Evolutionary conservation across 495 filamentous ascomycete genomes (phyloP).

Genomic region (Pseudoneurospora amorphoporcata): DNA sequence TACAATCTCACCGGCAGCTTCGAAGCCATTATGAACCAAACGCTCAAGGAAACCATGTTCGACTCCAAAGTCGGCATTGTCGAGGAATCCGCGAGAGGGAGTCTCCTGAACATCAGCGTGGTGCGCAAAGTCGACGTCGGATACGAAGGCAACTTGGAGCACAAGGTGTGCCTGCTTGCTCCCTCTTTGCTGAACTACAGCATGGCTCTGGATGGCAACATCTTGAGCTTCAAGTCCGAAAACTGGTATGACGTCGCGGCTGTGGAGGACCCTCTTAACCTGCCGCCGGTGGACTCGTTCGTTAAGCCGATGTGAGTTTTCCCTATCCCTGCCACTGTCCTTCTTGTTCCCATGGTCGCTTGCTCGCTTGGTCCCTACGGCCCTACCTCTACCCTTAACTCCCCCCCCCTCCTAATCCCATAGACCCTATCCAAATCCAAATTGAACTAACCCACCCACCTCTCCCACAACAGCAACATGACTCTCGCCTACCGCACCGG

Average conservation of each 20-base stretch:
- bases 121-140: background rate
- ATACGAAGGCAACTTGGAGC: background rate
- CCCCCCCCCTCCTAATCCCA: too few species aligned
- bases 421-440: background rate
- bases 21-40: background rate
- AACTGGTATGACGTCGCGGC: background rate
- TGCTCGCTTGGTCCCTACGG: too few species aligned
- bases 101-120: background rate
- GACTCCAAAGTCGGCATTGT: background rate
- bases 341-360: background rate
- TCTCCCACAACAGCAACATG: background rate
- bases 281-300: background rate
- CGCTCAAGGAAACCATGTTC: background rate
- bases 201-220: background rate
- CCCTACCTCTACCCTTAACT: too few species aligned
- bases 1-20: background rate
- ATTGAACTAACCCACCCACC: too few species aligned
- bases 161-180: background rate
- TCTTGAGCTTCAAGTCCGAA: background rate
- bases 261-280: background rate
- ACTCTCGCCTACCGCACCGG: background rate
- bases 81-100: background rate
- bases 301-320: background rate
- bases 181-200: background rate
- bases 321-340: too few species aligned